Evolutionary conservation across 306 rosid genomes (phyloP).

Genomic region (Trifolium fragiferum): DNA sequence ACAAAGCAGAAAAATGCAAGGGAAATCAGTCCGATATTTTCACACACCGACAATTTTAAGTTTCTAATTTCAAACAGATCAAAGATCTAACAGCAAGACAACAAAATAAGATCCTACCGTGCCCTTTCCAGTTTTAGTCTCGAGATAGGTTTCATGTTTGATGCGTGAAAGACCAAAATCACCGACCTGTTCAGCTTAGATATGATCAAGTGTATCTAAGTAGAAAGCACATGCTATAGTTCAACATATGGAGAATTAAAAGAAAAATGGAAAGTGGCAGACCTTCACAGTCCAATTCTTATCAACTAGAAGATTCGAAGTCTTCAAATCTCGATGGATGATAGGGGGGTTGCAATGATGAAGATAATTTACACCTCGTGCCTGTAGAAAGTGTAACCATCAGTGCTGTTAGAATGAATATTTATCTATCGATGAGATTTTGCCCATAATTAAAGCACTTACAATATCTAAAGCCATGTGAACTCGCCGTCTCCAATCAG

Average conservation of each 20-base stretch:
- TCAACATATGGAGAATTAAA: slow-evolving; percentile 23
- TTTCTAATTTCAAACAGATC: slow-evolving; percentile 22
- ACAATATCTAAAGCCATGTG: slow-evolving; percentile 96
- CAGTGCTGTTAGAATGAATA: not conserved
- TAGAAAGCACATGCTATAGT: slow-evolving; percentile 5
- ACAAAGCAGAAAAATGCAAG: slow-evolving; percentile 21
- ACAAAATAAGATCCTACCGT: slow-evolving; percentile 46
- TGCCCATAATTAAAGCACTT: slow-evolving; percentile 50
- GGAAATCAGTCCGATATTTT: slow-evolving; percentile 38
- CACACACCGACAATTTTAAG: slow-evolving; percentile 18
- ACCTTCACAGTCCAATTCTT: slow-evolving; percentile 98
- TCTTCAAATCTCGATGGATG: slow-evolving; percentile 93
- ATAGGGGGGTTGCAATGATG: slow-evolving; percentile 93
- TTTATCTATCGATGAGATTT: not conserved
- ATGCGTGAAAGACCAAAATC: slow-evolving; percentile 60
- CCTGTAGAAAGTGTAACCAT: slow-evolving; percentile 58
- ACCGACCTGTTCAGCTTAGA: slow-evolving; percentile 49
- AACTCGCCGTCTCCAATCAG: slow-evolving; percentile 90
- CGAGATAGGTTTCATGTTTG: slow-evolving; percentile 54
- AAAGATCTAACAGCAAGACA: slow-evolving; percentile 29
- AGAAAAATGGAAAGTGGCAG: slow-evolving; percentile 32
- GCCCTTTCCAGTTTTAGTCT: slow-evolving; percentile 51
- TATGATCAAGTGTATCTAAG: slow-evolving; percentile 34
- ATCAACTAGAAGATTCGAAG: slow-evolving; percentile 92
- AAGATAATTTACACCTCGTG: slow-evolving; percentile 96